Base-by-base conservation (phyloP, 129 eudicot species). In the sunflower (Helianthus annuus) region DNA sequence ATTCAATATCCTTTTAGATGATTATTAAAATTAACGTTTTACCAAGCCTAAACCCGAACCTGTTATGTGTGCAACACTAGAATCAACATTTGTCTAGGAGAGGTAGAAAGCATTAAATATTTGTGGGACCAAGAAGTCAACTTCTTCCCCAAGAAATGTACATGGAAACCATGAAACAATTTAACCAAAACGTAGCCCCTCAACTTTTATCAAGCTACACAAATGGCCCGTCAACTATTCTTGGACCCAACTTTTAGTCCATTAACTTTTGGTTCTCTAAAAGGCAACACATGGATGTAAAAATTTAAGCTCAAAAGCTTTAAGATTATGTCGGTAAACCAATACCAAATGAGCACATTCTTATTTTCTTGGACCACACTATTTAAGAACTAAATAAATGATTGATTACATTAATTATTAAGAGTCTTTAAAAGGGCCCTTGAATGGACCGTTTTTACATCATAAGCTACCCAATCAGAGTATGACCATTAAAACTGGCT, bases 381-480 rank as follows among this genome's bases (percentile, higher is more conserved):
- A 74, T 14, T 39, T 52, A 44, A 1, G 48, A 49, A 13, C 34
- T 3, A 61, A 5, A 42, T 5, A 51, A 65, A 66, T 14, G 45
- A 4, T 19, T 32, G 19, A 32, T 24, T 78, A 64, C 73, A 78
- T 51, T 61, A 67, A 57, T 27, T 52, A 53, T 34, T 29, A 46
- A 64, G 80, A 82, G 81, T 64, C 63, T 45, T 17, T 36, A 17
- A 36, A 46, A 40, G 80, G 84, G 80, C 79, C 85, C 85, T 72
- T 78, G 70, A 73, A 85, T 78, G 76, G 82, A 87, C 72, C 83
- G 78, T 64, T 81, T 83, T 78, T 80, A 69, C 91, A 83, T 81
- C 88, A 72, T 65, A 76, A 78, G 64, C 60, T 71, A 70, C 83
- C 81, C 86, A 74, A 73, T 7, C 48, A 45, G 77, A 45, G 77